Evolutionary conservation across 164 flowering plant genomes (phyloP), one percentile per base, ranked within the genome.

Genomic region (Aristolochia contorta): DNA sequence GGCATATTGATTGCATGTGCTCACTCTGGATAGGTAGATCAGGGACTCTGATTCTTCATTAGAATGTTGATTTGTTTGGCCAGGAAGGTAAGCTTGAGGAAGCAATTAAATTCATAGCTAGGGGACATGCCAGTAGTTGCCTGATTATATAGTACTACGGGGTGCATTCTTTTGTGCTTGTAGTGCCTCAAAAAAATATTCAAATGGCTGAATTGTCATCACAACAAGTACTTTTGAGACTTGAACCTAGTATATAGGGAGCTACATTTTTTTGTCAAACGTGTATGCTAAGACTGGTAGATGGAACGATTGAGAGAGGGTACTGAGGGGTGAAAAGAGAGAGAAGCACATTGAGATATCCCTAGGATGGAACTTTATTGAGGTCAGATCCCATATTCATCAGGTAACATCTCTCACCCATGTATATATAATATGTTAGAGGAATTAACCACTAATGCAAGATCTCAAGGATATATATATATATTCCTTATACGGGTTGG

Each of bases 61-160:
- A 68, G 69, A 70, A 74, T 59, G 79, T 80, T 16, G 79, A 83
- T 71, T 57, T 80, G 47, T 74, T 72, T 64, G 76, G 83, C 53
- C 76, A 78, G 58, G 82, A 82, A 16, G 84, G 81, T 46, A 70
- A 58, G 52, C 73, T 79, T 19, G 66, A 74, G 32, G 77, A 81
- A 63, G 84, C 84, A 19, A 51, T 79, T 2, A 61, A 57, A 32
- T 71, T 81, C 60, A 76, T 83, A 19, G n/a, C n/a, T n/a, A n/a
- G 41, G 69, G 21, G 67, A 45, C 15, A 79, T 83, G 82, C 80
- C 82, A 20, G 64, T 69, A 18, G 60, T n/a, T 57, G 41, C 80
- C 88, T 61, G 80, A 81, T 75, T 73, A 74, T 66, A 76, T 78
- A 45, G 67, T 79, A n/a, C n/a, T n/a, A 65, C 79, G 88, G 85